phyloP scores from a whole-genome alignment of 2,329 filamentous ascomycete species.

The Exophiala phaeomuriformis region DNA sequence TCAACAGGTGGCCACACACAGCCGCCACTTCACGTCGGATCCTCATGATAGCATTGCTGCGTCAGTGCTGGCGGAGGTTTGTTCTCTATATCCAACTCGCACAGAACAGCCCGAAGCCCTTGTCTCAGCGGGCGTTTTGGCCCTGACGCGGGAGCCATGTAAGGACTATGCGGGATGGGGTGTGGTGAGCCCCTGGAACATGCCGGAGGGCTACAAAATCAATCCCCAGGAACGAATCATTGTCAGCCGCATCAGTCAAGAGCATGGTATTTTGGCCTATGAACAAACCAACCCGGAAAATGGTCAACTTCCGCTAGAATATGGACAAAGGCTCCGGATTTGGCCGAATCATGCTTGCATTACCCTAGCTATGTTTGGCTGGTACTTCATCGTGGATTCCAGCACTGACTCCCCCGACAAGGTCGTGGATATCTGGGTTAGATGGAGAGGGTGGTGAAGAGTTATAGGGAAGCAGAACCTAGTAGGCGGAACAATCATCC shows the following conservation, averaged over 20 bases:
- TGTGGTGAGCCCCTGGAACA: conserved; percentile 55
- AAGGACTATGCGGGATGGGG: conserved; percentile 66
- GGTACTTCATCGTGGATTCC: conserved; percentile 68
- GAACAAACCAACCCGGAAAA: conserved; percentile 31
- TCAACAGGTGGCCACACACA: conserved; percentile 69
- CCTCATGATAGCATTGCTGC: conserved; percentile 53
- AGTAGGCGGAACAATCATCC: background rate
- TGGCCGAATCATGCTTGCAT: conserved; percentile 82
- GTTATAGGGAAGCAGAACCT: background rate
- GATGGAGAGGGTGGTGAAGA: conserved; percentile 61
- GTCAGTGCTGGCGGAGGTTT: conserved; percentile 64
- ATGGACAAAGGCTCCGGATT: conserved; percentile 62
- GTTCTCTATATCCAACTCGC: conserved; percentile 56
- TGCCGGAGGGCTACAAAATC: conserved; percentile 29
- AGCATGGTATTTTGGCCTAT: conserved; percentile 68
- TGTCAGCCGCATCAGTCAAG: conserved; percentile 65
- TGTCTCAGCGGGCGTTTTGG: conserved; percentile 61
- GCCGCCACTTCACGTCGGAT: conserved; percentile 38
- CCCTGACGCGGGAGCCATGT: conserved; percentile 65
- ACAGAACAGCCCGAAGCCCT: conserved; percentile 54
- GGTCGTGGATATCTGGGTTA: conserved; percentile 67
- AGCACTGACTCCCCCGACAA: conserved; percentile 45
- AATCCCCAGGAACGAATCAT: conserved; percentile 53
- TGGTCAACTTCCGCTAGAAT: conserved; percentile 42
- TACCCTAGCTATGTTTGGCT: conserved; percentile 61